Evolutionary conservation across 164 flowering plant species (phyloP).

Genomic region (Macadamia integrifolia): DNA sequence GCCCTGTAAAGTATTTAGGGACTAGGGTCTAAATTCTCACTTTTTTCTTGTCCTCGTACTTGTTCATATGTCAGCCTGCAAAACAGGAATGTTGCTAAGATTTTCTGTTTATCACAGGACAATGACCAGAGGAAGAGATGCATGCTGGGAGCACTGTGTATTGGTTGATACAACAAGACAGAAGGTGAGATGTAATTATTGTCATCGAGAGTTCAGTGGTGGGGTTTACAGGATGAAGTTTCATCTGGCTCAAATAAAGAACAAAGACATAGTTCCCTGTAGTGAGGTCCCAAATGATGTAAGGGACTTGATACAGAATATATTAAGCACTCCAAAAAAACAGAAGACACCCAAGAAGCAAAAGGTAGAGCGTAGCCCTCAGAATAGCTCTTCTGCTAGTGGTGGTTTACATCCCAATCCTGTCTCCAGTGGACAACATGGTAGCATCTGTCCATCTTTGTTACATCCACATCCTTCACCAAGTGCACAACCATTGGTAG

Average conservation of each 20-base stretch:
- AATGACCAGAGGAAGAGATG: conserved; percentile 78
- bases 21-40: too few species aligned
- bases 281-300: conserved; percentile 60
- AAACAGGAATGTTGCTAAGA: background rate
- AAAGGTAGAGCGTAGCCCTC: conserved; percentile 41
- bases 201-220: conserved; percentile 63
- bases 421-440: conserved; percentile 51
- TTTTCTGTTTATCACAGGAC: conserved; percentile 18
- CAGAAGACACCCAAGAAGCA: conserved; percentile 47
- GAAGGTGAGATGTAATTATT: conserved; percentile 71
- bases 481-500: conserved; percentile 27
- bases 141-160: conserved; percentile 76
- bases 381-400: conserved; percentile 64
- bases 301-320: conserved; percentile 41
- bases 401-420: conserved; percentile 47
- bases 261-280: conserved; percentile 66
- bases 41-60: background rate
- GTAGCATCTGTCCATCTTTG: conserved; percentile 53
- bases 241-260: conserved; percentile 68
- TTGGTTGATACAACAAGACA: conserved; percentile 66
- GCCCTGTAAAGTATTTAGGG: background rate
- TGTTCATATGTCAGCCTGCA: background rate
- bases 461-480: conserved; percentile 46
- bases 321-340: conserved; percentile 53
- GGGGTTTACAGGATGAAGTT: conserved; percentile 76